Percentiles rank a stretch among this genome's conserved stretches.
These are phyloP conservation scores for Rhododendron mucronatum DNA, from an alignment of 148 eudicot species.

Conservation along the genomic window DNA sequence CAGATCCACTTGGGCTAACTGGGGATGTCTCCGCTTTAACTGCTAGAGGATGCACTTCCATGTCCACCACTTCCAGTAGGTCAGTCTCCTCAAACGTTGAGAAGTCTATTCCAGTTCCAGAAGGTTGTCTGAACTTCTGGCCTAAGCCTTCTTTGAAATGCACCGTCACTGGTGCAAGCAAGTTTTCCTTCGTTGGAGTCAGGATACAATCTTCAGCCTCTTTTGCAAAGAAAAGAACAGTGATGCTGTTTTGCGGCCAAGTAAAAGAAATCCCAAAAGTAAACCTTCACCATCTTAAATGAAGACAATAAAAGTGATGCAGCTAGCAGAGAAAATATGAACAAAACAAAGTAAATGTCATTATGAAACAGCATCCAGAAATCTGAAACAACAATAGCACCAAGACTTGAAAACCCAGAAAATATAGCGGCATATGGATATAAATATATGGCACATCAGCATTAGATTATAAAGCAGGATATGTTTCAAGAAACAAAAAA, in stretches of 20 bases:
- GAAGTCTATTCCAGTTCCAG: slow-evolving; percentile 89
- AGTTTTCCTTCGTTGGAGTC: slow-evolving; percentile 64
- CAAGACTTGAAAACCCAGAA: background rate
- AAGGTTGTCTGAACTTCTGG: slow-evolving; percentile 82
- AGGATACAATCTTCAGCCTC: slow-evolving; percentile 67
- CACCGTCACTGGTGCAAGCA: slow-evolving; percentile 60
- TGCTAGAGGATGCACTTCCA: slow-evolving; percentile 63
- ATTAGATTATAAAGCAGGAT: background rate
- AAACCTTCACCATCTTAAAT: slow-evolving; percentile 33
- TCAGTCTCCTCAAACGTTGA: slow-evolving; percentile 69
- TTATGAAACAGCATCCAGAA: slow-evolving; percentile 28
- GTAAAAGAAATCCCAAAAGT: slow-evolving; percentile 12
- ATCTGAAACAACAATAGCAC: slow-evolving; percentile 45
- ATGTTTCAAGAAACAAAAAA: slow-evolving; percentile 13
- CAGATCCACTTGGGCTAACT: slow-evolving; percentile 29
- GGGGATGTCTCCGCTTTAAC: slow-evolving; percentile 78
- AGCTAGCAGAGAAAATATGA: slow-evolving; percentile 9
- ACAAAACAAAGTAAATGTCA: background rate
- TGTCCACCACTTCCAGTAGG: slow-evolving; percentile 49
- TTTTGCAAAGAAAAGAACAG: slow-evolving; percentile 64
- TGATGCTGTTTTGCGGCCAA: slow-evolving; percentile 62
- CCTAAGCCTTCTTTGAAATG: slow-evolving; percentile 73
- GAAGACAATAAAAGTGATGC: slow-evolving; percentile 29
- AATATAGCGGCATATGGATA: background rate
- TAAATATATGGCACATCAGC: slow-evolving; percentile 16